A percentile compares a stretch with the other conserved stretches of the same genome.
Evolutionary conservation across 257 asterid species (phyloP).

Genomic region (Solanum paucissectum): DNA sequence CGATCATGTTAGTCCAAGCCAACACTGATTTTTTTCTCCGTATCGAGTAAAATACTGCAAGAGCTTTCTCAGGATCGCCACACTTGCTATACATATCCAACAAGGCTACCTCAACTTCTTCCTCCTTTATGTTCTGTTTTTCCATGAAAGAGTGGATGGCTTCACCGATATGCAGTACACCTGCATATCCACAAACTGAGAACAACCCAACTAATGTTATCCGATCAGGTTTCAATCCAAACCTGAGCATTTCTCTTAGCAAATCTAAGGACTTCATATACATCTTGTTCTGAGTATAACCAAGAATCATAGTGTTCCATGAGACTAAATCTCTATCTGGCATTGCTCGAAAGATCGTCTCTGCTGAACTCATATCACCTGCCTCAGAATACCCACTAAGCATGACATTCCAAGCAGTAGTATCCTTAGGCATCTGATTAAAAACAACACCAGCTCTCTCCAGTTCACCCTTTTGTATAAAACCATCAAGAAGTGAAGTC

Average conservation of each 20-base stretch:
- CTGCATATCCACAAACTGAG: slow-evolving; percentile 56
- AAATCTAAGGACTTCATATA: background rate
- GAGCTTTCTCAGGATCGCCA: slow-evolving; percentile 50
- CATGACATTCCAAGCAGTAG: slow-evolving; percentile 9
- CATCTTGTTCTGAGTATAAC: slow-evolving; percentile 4
- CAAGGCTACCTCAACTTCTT: slow-evolving; percentile 44
- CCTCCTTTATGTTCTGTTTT: slow-evolving; percentile 32
- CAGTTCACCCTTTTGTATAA: slow-evolving; percentile 41
- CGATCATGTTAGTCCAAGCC: slow-evolving; percentile 66
- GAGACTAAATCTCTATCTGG: slow-evolving; percentile 5
- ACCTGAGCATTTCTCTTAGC: background rate
- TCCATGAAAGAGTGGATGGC: slow-evolving; percentile 35
- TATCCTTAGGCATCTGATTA: slow-evolving; percentile 29
- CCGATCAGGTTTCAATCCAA: slow-evolving; percentile 47
- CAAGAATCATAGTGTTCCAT: slow-evolving; percentile 10
- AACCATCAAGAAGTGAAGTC: slow-evolving; percentile 65
- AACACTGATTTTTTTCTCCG: slow-evolving; percentile 28
- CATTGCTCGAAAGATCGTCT: background rate
- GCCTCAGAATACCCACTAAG: slow-evolving; percentile 15
- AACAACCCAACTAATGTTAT: slow-evolving; percentile 46
- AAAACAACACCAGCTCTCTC: slow-evolving; percentile 38
- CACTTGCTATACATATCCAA: slow-evolving; percentile 70
- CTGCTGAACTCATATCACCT: slow-evolving; percentile 7
- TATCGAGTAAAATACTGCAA: slow-evolving; percentile 35
- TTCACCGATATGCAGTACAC: slow-evolving; percentile 55